Evolutionary conservation across 2,329 filamentous ascomycete genomes (phyloP).

Genomic region (Talaromyces rugulosus): DNA sequence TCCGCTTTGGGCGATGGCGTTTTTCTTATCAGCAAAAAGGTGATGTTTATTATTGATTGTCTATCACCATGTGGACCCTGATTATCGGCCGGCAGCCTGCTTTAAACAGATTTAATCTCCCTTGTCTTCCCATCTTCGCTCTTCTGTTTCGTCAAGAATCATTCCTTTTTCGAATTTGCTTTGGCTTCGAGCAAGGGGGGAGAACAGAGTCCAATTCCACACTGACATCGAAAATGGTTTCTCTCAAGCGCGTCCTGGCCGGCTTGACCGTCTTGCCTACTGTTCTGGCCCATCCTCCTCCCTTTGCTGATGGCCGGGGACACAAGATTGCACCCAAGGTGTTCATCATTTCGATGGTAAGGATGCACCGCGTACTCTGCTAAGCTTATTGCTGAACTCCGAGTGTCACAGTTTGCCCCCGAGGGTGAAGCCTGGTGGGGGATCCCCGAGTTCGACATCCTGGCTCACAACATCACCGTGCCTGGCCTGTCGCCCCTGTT

Average conservation of each 20-base stretch:
- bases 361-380: not conserved
- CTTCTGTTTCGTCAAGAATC: not conserved
- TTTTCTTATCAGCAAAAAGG: not conserved
- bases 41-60: not conserved
- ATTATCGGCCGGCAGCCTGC: not conserved
- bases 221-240: not conserved
- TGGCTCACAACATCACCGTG: slow-evolving; percentile 54
- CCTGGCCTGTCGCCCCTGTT: slow-evolving; percentile 63
- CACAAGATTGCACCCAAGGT: not conserved
- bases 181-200: not conserved
- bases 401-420: slow-evolving; percentile 51
- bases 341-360: not conserved
- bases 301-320: not conserved
- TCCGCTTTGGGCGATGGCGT: not conserved
- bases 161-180: not conserved
- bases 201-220: not conserved
- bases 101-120: not conserved
- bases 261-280: not conserved
- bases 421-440: slow-evolving; percentile 61
- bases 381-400: not conserved
- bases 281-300: not conserved
- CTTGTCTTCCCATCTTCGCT: not conserved
- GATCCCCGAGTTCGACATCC: slow-evolving; percentile 53
- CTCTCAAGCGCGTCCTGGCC: not conserved
- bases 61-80: not conserved